Percentiles rank a stretch among this genome's conserved stretches.
phyloP scores from a whole-genome alignment of 2,329 filamentous ascomycete genomes.

The Paraphoma sp. region DNA sequence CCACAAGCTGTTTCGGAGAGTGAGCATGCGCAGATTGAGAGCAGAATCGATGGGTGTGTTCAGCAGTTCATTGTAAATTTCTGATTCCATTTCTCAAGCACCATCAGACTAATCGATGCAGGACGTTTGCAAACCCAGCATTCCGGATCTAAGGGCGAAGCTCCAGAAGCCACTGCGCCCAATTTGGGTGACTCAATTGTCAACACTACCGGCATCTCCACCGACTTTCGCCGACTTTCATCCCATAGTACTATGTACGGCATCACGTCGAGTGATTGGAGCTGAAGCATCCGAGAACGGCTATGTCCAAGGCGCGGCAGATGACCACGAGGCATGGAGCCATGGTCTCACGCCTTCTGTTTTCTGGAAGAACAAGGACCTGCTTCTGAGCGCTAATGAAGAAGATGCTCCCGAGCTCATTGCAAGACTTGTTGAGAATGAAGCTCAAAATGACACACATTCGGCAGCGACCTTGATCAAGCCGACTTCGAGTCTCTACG shows the following conservation, averaged over 20 bases:
- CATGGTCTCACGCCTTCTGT: conserved; percentile 75
- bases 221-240: conserved; percentile 64
- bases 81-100: neutral
- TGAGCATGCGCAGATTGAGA: conserved; percentile 79
- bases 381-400: conserved; percentile 70
- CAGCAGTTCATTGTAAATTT: conserved; percentile 53
- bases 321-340: conserved; percentile 95
- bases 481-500: conserved; percentile 49
- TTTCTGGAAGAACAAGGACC: conserved; percentile 76
- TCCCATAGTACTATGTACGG: conserved; percentile 83
- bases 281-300: conserved; percentile 73
- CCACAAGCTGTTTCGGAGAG: conserved; percentile 74
- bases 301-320: conserved; percentile 93
- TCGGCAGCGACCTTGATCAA: conserved; percentile 48
- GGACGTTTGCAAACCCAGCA: conserved; percentile 65
- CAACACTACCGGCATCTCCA: conserved; percentile 55
- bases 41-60: conserved; percentile 65
- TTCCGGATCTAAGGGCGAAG: conserved; percentile 60
- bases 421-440: conserved; percentile 45
- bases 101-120: conserved; percentile 22
- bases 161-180: conserved; percentile 77
- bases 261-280: conserved; percentile 73
- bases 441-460: conserved; percentile 5
- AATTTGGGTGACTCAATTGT: conserved; percentile 80
- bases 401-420: conserved; percentile 65